Base-by-base conservation (phyloP, 805 yeast species). In the Komagataella populi region DNA sequence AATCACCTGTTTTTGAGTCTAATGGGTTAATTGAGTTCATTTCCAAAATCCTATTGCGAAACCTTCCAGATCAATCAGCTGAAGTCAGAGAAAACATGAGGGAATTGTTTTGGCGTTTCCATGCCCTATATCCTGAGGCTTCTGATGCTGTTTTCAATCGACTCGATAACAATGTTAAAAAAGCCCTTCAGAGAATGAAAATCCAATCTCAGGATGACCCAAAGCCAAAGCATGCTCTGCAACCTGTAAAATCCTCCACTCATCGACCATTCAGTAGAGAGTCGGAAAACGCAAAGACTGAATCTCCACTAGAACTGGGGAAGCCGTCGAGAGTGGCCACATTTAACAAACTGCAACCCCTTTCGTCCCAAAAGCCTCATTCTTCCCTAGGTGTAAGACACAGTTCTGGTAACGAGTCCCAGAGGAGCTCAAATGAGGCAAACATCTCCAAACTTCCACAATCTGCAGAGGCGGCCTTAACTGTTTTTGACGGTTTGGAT, bases 31-130 rank as follows among this genome's bases (percentile, higher is more conserved):
- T 70, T 7, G 84, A 74, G 16, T 57, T 64, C 3, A 63, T 82
- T 1, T 81, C 71, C 39, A 77, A 71, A 48, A 69, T 81, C 55
- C 60, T 87, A 1, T 54, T 67, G 3, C 81, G 78, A 57, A 83
- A 91, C 18, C 68, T 93, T 0, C 62, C 78, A 0, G 98, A 90
- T 63, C 87, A 96, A 0, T 84, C 84, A 53, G 87, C 90, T 0
- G 69, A 77, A 0, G 96, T 87, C 0, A 74, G 97, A 56, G 95
- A 81, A 58, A 69, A 79, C 0, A 85, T 83, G 70, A 76, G 96
- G 61, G 69, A 71, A 2, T 72, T 88, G 0, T 91, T 75, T 59
- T 90, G 96, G 96, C 69, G 76, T 12, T 74, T 79, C 51, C 74
- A 73, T 56, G 70, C 69, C 18, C 59, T 73, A 6, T 84, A 78